Evolutionary conservation across 2,329 filamentous ascomycete genomes (phyloP).

Genomic region (Pseudopyricularia cyperi): DNA sequence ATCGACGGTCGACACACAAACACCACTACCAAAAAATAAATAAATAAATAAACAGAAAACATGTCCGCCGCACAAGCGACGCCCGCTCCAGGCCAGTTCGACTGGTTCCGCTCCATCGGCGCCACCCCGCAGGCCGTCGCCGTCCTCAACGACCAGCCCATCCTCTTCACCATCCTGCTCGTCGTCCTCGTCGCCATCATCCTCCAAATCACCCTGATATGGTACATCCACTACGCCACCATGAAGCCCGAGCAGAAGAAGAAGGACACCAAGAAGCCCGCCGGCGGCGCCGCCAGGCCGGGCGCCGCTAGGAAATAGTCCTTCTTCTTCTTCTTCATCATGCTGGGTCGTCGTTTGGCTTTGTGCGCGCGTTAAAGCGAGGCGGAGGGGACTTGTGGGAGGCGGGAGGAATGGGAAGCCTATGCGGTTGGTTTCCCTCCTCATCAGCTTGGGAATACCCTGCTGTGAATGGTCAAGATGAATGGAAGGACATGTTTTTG

Average conservation of each 20-base stretch:
- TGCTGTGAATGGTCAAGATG: too few relatives aligned
- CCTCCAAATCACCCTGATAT: slow-evolving; percentile 32
- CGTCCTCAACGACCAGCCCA: slow-evolving; percentile 47
- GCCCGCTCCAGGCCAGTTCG: slow-evolving; percentile 32
- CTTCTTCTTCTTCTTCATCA: too few relatives aligned
- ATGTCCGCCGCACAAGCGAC: neutral
- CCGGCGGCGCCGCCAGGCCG: neutral
- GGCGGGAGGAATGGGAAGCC: neutral
- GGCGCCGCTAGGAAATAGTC: slow-evolving; percentile 7
- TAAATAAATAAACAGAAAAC: neutral
- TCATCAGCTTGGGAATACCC: neutral
- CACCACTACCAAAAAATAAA: slow-evolving; percentile 12
- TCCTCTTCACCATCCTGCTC: slow-evolving; percentile 43
- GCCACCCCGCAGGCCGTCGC: slow-evolving; percentile 45
- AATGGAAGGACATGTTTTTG: too few relatives aligned
- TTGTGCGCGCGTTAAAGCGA: neutral
- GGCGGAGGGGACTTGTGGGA: neutral
- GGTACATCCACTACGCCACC: slow-evolving; percentile 47
- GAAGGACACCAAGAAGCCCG: slow-evolving; percentile 26
- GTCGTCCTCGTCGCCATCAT: slow-evolving; percentile 37
- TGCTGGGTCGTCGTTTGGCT: too few relatives aligned
- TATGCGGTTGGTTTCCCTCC: neutral
- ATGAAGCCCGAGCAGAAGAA: slow-evolving; percentile 49
- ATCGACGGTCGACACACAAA: neutral
- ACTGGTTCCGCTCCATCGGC: slow-evolving; percentile 42